These are phyloP conservation scores for Cladosporium sp. DNA, from an alignment of 2,329 filamentous ascomycete genomes.

Conservation along the genomic window DNA sequence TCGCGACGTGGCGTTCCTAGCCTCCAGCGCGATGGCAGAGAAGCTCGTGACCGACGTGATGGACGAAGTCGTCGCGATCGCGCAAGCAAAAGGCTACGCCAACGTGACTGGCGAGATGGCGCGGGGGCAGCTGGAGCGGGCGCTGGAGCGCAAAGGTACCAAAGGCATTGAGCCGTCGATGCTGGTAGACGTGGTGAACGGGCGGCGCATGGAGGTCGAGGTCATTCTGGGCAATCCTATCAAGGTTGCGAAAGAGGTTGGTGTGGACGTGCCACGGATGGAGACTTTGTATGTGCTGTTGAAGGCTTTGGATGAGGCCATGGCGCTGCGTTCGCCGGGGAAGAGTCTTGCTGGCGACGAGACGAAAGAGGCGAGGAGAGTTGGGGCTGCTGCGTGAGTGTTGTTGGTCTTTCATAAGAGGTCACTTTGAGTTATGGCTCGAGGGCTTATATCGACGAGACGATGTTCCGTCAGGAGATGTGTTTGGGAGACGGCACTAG, in stretches of 20 bases:
- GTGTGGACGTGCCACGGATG: slow-evolving; percentile 44
- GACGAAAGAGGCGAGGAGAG: slow-evolving; percentile 4
- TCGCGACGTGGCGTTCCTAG: slow-evolving; percentile 54
- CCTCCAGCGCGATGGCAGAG: slow-evolving; percentile 40
- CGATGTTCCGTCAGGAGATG: neutral
- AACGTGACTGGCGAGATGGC: slow-evolving; percentile 37
- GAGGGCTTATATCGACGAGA: neutral
- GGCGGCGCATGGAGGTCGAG: slow-evolving; percentile 50
- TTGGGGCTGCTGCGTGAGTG: neutral
- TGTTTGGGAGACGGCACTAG: neutral
- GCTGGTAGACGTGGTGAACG: slow-evolving; percentile 48
- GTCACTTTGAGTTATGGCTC: neutral
- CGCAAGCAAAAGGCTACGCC: slow-evolving; percentile 43
- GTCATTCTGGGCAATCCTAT: slow-evolving; percentile 52
- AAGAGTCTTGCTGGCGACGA: slow-evolving; percentile 26
- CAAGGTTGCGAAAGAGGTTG: slow-evolving; percentile 42
- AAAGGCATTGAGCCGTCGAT: slow-evolving; percentile 52
- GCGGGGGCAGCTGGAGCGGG: slow-evolving; percentile 25
- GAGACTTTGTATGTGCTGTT: slow-evolving; percentile 48
- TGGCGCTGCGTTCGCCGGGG: slow-evolving; percentile 29
- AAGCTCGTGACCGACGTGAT: slow-evolving; percentile 45
- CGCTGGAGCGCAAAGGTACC: slow-evolving; percentile 36
- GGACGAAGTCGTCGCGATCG: slow-evolving; percentile 47
- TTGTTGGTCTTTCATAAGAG: neutral
- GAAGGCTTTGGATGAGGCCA: slow-evolving; percentile 43